Conservation (phyloP, 495 filamentous ascomycete species). For the Penicillium ochrochloron region DNA sequence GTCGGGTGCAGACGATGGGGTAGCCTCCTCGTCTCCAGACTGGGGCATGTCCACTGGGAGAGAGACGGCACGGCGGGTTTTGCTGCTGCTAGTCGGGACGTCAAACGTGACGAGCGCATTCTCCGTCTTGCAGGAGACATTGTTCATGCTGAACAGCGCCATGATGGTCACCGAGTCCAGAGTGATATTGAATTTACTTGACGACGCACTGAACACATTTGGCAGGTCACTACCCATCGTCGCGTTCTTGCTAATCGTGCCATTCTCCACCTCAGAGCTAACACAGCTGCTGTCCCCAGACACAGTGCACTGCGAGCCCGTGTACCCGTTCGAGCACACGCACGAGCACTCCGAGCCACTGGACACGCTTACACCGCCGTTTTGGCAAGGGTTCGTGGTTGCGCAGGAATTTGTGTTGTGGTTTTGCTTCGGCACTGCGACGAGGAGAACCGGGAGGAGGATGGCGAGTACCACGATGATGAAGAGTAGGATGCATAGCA, state of each 20-base stretch:
- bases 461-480: slow-evolving; percentile 84
- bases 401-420: slow-evolving; percentile 53
- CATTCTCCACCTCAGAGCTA: slow-evolving; percentile 61
- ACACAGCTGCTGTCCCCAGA: slow-evolving; percentile 70
- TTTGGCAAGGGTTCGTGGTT: slow-evolving; percentile 63
- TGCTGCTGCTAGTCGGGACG: slow-evolving; percentile 30
- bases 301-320: slow-evolving; percentile 72
- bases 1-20: slow-evolving; percentile 12
- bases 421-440: slow-evolving; percentile 69
- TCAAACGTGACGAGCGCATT: slow-evolving; percentile 88
- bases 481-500: slow-evolving; percentile 69
- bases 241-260: slow-evolving; percentile 60
- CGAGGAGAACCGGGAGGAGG: slow-evolving; percentile 81
- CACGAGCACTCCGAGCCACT: slow-evolving; percentile 74
- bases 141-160: slow-evolving; percentile 72
- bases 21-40: slow-evolving; percentile 7
- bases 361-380: slow-evolving; percentile 78
- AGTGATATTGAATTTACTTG: slow-evolving; percentile 73
- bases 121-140: slow-evolving; percentile 76
- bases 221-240: slow-evolving; percentile 82
- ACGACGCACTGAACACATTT: slow-evolving; percentile 65
- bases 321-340: slow-evolving; percentile 84
- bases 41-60: slow-evolving; percentile 12
- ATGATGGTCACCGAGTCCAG: slow-evolving; percentile 70
- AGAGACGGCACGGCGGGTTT: slow-evolving; percentile 32